phyloP scores from a whole-genome alignment of 805 yeast species.

The Kodamaea hsintzibuensis region DNA sequence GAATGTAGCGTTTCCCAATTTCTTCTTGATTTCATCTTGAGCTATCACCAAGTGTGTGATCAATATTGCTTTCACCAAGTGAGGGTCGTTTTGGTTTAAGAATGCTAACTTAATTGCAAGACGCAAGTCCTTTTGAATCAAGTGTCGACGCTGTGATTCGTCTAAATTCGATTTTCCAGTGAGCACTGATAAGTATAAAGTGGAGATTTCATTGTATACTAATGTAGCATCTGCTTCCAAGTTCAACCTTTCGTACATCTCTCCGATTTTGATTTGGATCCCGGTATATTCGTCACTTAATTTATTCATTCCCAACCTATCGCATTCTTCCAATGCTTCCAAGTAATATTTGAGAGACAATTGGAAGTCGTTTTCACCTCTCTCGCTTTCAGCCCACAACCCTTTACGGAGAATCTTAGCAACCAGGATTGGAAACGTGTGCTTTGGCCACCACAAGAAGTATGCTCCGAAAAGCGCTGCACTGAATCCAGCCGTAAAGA shows the following conservation, averaged over 20 bases:
- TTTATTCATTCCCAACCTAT: constrained; percentile 53
- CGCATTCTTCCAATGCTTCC: constrained; percentile 68
- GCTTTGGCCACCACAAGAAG: constrained; percentile 62
- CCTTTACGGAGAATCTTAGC: constrained; percentile 74
- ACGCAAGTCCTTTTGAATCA: constrained; percentile 69
- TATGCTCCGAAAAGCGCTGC: constrained; percentile 27
- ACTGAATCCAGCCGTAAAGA: constrained; percentile 14
- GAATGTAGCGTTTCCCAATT: constrained; percentile 21
- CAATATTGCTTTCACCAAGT: constrained; percentile 55
- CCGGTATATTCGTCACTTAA: constrained; percentile 86
- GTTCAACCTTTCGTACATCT: constrained; percentile 75
- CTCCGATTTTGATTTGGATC: constrained; percentile 81
- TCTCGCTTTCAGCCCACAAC: constrained; percentile 79
- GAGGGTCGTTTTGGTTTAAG: constrained; percentile 49
- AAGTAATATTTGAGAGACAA: constrained; percentile 72
- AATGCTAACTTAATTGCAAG: constrained; percentile 69
- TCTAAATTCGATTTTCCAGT: constrained; percentile 31
- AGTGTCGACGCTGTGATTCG: constrained; percentile 39
- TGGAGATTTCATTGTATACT: constrained; percentile 66
- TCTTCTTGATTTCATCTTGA: constrained; percentile 58
- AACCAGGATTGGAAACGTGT: constrained; percentile 66
- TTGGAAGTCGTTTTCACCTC: constrained; percentile 59
- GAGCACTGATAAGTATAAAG: constrained; percentile 56
- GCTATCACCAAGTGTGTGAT: constrained; percentile 66
- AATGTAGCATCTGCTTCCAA: constrained; percentile 63